Base-by-base conservation (phyloP, 495 filamentous ascomycete species). In the Tuber melanosporum region DNA sequence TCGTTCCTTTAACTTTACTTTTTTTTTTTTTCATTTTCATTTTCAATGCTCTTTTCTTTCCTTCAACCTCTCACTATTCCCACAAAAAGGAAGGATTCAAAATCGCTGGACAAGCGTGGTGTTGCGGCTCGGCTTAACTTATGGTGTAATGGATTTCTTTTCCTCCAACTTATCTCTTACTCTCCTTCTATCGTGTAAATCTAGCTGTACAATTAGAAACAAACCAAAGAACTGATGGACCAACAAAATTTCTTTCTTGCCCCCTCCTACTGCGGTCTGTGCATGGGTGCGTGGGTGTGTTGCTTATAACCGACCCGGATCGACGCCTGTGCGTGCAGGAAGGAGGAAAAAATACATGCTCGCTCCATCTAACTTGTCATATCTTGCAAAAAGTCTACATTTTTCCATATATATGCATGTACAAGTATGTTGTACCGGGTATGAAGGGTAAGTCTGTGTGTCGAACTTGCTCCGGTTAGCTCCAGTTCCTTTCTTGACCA, bases 41-140 rank as follows among this genome's bases (percentile, higher is more conserved):
- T 19, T n/a, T 52, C 8, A 32, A 62, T 62, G n/a, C 3, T 62
- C 52, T 62, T 26, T 32, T 10, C n/a, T 62, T 26, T 7, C 4
- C 22, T 62, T 62, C n/a, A 26, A n/a, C 10, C 14, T 62, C 10
- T n/a, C 22, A n/a, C n/a, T 52, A 52, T 62, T 62, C 3, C 10
- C 52, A 15, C 26, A 32, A 66, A 66, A 26, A 66, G 26, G 32
- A 66, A 36, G 57, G 57, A 36, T 66, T 66, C 52, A 26, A 26
- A 62, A 62, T 62, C 52, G 52, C 52, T 62, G 52, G 52, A 62
- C n/a, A 62, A 62, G 52, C 52, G 52, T 62, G 52, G 52, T 62
- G 52, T 62, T 62, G 52, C n/a, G 52, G 52, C 52, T 62, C n/a
- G 52, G 52, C 22, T 62, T 26, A 62, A n/a, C 22, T 62, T 26